Conservation (phyloP, 768 basidiomycete species). For the Lactarius trivialis region DNA sequence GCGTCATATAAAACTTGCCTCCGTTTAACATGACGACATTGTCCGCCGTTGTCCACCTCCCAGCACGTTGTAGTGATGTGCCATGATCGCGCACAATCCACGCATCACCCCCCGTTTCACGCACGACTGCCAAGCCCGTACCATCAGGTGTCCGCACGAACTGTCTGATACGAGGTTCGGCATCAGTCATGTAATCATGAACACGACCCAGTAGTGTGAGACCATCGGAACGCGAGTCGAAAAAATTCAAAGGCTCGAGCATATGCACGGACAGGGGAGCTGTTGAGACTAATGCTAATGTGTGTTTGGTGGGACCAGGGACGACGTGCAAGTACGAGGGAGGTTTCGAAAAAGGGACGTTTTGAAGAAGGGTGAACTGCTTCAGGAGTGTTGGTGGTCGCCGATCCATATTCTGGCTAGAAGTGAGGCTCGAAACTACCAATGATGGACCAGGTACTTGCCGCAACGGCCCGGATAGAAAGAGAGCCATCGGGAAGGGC, state of each 20-base stretch:
- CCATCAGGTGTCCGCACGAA: constrained; percentile 80
- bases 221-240: constrained; percentile 50
- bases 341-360: constrained; percentile 39
- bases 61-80: constrained; percentile 41
- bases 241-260: constrained; percentile 53
- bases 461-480: constrained; percentile 64
- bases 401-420: constrained; percentile 73
- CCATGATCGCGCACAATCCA: constrained; percentile 51
- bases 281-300: constrained; percentile 48
- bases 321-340: constrained; percentile 51
- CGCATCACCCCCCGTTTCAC: constrained; percentile 54
- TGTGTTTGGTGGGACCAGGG: constrained; percentile 38
- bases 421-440: constrained; percentile 4
- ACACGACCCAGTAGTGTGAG: constrained; percentile 31
- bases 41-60: constrained; percentile 52
- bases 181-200: constrained; percentile 8
- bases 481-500: constrained; percentile 69
- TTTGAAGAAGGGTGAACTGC: constrained; percentile 68
- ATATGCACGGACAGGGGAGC: constrained; percentile 59
- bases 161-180: constrained; percentile 37
- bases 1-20: constrained; percentile 37
- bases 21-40: constrained; percentile 63
- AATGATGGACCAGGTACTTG: constrained; percentile 34
- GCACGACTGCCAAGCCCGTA: constrained; percentile 61
- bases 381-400: constrained; percentile 78